These are phyloP conservation scores for Kodamaea sp. DNA, from an alignment of 1,139 yeast genomes.

Conservation along the genomic window DNA sequence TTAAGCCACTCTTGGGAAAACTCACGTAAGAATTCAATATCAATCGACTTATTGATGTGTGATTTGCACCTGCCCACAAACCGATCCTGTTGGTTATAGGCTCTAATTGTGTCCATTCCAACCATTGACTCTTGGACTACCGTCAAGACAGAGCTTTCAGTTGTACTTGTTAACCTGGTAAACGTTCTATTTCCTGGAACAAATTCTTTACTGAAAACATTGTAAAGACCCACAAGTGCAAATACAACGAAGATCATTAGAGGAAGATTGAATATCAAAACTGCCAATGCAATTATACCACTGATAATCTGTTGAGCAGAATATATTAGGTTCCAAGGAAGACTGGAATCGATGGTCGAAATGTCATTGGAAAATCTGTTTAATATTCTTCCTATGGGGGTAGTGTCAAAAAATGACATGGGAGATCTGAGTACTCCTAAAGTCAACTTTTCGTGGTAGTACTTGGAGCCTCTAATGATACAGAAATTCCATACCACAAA, in stretches of 20 bases:
- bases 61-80: conserved; percentile 18
- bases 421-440: conserved; percentile 51
- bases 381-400: conserved; percentile 67
- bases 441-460: conserved; percentile 43
- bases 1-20: neutral
- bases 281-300: conserved; percentile 19
- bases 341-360: conserved; percentile 76
- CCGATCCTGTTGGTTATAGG: conserved; percentile 23
- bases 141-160: conserved; percentile 26
- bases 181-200: conserved; percentile 29
- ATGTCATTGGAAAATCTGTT: conserved; percentile 80
- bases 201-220: conserved; percentile 21
- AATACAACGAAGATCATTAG: conserved; percentile 19
- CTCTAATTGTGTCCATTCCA: conserved; percentile 30
- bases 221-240: conserved; percentile 22
- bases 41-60: neutral
- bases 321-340: conserved; percentile 37
- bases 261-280: conserved; percentile 24
- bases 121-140: conserved; percentile 29
- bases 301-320: conserved; percentile 14
- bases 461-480: conserved; percentile 40
- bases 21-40: neutral
- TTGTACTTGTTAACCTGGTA: conserved; percentile 22
- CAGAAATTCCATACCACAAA: conserved; percentile 50
- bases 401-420: conserved; percentile 58